Evolutionary conservation across 768 basidiomycete genomes (phyloP).

Genomic region (Tylopilus subfusipes): DNA sequence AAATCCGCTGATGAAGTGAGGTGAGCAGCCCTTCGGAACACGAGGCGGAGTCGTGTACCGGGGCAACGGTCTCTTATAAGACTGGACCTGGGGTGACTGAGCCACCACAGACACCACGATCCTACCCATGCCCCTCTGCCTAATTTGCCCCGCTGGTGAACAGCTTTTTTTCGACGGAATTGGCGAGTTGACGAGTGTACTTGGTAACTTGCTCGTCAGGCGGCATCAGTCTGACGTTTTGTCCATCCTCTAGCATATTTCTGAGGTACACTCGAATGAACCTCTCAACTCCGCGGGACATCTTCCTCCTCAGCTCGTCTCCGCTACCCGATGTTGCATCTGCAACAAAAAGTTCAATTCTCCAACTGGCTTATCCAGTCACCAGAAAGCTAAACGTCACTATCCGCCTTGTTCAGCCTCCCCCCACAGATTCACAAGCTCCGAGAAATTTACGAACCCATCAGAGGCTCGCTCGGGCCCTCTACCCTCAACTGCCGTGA

Average conservation of each 20-base stretch:
- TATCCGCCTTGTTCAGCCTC: slow-evolving; percentile 8
- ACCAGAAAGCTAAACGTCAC: slow-evolving; percentile 26
- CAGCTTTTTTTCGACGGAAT: slow-evolving; percentile 23
- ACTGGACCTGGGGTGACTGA: slow-evolving; percentile 14
- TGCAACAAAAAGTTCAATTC: slow-evolving; percentile 28
- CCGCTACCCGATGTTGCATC: slow-evolving; percentile 19
- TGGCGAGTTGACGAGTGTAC: slow-evolving; percentile 18
- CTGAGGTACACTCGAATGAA: slow-evolving; percentile 11
- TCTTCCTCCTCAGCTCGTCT: slow-evolving; percentile 1
- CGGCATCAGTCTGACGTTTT: slow-evolving; percentile 3
- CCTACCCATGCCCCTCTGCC: slow-evolving; percentile 23
- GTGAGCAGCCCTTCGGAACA: slow-evolving; percentile 28
- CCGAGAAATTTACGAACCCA: slow-evolving; percentile 1
- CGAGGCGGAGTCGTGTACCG: slow-evolving; percentile 32
- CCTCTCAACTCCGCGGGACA: neutral
- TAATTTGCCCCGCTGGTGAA: slow-evolving; percentile 21
- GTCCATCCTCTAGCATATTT: slow-evolving; percentile 21
- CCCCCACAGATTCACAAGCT: neutral
- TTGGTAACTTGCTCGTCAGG: neutral
- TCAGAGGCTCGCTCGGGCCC: slow-evolving; percentile 2
- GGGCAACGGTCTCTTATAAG: slow-evolving; percentile 33
- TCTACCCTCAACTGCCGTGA: neutral
- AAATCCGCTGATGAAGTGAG: slow-evolving; percentile 20
- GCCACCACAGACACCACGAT: slow-evolving; percentile 15
- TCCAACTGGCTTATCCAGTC: slow-evolving; percentile 11